phyloP scores from a whole-genome alignment of 768 basidiomycete species.

The Suillus americanus region DNA sequence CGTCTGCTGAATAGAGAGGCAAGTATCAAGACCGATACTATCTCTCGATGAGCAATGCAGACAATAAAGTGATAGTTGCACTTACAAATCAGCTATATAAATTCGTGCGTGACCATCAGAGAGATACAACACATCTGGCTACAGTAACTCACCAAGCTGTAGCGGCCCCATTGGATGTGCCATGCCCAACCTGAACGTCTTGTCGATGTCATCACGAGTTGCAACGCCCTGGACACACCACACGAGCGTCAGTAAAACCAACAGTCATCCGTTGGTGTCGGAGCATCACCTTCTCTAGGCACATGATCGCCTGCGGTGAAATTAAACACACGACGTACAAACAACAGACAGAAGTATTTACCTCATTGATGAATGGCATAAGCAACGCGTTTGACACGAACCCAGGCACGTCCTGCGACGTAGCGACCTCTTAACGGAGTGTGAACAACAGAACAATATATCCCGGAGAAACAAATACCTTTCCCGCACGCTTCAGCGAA shows the following conservation, averaged over 20 bases:
- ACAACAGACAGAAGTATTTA: constrained; percentile 31
- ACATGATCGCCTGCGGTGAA: constrained; percentile 77
- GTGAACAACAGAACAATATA: neutral
- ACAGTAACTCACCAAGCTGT: constrained; percentile 59
- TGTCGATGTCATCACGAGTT: constrained; percentile 93
- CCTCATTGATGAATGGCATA: constrained; percentile 97
- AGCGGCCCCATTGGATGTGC: constrained; percentile 94
- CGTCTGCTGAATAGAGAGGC: constrained; percentile 89
- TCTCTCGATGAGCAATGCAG: neutral
- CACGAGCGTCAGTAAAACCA: neutral
- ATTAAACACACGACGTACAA: neutral
- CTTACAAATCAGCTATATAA: constrained; percentile 32
- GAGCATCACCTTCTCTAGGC: constrained; percentile 73
- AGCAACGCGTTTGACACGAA: constrained; percentile 94
- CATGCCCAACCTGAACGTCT: constrained; percentile 91
- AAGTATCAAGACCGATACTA: constrained; percentile 97
- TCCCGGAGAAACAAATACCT: constrained; percentile 39
- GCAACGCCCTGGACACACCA: constrained; percentile 71
- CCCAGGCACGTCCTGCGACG: constrained; percentile 89
- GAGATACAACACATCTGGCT: neutral
- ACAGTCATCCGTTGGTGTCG: neutral
- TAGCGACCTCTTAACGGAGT: constrained; percentile 72
- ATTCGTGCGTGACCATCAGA: neutral
- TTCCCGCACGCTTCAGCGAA: constrained; percentile 92
- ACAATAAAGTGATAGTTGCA: neutral